phyloP scores from a whole-genome alignment of 1,139 yeast species.

The Yamadazyma dendronema region DNA sequence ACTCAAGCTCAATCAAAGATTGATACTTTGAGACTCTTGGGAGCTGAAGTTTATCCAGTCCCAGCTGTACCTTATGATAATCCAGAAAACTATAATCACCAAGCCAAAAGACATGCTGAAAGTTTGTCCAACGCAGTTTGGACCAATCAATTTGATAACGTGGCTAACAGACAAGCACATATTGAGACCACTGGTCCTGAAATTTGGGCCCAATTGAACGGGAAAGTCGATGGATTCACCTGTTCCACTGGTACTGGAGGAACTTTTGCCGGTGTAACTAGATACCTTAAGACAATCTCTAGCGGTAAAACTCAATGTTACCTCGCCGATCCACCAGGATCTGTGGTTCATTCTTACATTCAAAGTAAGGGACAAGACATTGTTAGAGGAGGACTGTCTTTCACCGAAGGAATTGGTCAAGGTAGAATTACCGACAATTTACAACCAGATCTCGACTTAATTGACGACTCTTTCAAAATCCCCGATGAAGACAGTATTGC shows the following conservation, averaged over 20 bases:
- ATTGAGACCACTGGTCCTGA: conserved; percentile 91
- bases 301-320: conserved; percentile 51
- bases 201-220: conserved; percentile 82
- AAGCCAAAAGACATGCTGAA: conserved; percentile 83
- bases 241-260: conserved; percentile 94
- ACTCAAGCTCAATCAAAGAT: conserved; percentile 81
- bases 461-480: conserved; percentile 74
- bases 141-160: conserved; percentile 89
- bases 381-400: conserved; percentile 74
- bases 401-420: conserved; percentile 95
- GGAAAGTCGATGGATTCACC: conserved; percentile 80
- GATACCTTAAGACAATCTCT: conserved; percentile 68
- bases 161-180: conserved; percentile 86
- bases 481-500: conserved; percentile 74
- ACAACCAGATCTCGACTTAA: conserved; percentile 62
- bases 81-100: conserved; percentile 81
- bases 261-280: conserved; percentile 79
- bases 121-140: conserved; percentile 72
- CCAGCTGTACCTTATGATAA: conserved; percentile 82
- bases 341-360: conserved; percentile 76
- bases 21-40: conserved; percentile 66
- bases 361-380: conserved; percentile 60
- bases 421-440: conserved; percentile 87
- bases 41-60: conserved; percentile 88
- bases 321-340: conserved; percentile 93